Evolutionary conservation across 2,329 filamentous ascomycete genomes (phyloP), one percentile per base, ranked within the genome.

Genomic region (Arthrobotrys musiformis): DNA sequence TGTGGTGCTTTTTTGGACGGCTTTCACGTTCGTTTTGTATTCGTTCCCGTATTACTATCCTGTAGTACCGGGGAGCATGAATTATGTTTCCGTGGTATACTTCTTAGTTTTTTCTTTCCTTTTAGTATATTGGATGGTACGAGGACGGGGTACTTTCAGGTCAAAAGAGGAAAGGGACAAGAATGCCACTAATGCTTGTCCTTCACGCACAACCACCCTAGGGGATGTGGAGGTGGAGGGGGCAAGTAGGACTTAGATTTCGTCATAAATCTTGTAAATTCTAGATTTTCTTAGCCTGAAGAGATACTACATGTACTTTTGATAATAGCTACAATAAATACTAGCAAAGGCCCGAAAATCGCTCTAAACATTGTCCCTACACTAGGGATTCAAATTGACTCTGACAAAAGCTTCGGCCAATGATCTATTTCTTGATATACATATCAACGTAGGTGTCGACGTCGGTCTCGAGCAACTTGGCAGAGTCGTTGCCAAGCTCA

Each of bases 401-500:
- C 54, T n/a, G 4, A 58, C 33, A 15, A 40, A 40, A 58, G 5
- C 22, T 9, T 17, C 3, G n/a, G 30, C 19, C 6, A n/a, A 70
- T 13, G 11, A 50, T 66, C 19, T 78, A 78, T 67, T 78, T 78
- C 48, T 78, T 91, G 64, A 90, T 87, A 82, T 90, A 97, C 84
- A 97, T 84, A 84, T 98, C 93, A 80, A 99, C 92, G 83, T 97
- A 98, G 86, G 95, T 89, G 84, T 99, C 94, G 35, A 98, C 90
- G 67, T 93, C 88, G 87, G 92, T 92, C 81, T 87, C 85, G 86
- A 97, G 93, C 68, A 98, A 86, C 84, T 88, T 90, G 84, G 90
- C 88, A 75, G 87, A 85, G 83, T 97, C 89, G 84, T 91, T 89
- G 81, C 92, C 92, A 63, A 98, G 86, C 80, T 93, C 88, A 62